Conservation (phyloP, 176 grass and related monocot genomes). For the barley (Hordeum vulgare) region MorexV3_pseudomolecules_assembly NC_058522.1:462756965-462757464, state of each 20-base stretch:
- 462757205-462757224: neutral
- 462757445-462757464: conserved; percentile 64
- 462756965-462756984: too few species aligned
- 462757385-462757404: conserved; percentile 42
- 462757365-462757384: conserved; percentile 38
- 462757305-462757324: neutral
- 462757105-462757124: too few species aligned
- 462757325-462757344: neutral
- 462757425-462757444: conserved; percentile 45
- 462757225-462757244: neutral
- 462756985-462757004: too few species aligned
- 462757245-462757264: neutral
- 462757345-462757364: neutral
- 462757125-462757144: neutral
- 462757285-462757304: conserved; percentile 23
- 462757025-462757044: too few species aligned
- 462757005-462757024: too few species aligned
- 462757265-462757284: conserved; percentile 15
- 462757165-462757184: neutral
- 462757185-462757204: neutral
- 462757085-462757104: too few species aligned
- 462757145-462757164: neutral
- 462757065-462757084: too few species aligned
- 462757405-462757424: conserved; percentile 48
- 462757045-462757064: too few species aligned